These are phyloP conservation scores for Aphanocladium album DNA, from an alignment of 2,329 filamentous ascomycete genomes.

Conservation along the genomic window DNA sequence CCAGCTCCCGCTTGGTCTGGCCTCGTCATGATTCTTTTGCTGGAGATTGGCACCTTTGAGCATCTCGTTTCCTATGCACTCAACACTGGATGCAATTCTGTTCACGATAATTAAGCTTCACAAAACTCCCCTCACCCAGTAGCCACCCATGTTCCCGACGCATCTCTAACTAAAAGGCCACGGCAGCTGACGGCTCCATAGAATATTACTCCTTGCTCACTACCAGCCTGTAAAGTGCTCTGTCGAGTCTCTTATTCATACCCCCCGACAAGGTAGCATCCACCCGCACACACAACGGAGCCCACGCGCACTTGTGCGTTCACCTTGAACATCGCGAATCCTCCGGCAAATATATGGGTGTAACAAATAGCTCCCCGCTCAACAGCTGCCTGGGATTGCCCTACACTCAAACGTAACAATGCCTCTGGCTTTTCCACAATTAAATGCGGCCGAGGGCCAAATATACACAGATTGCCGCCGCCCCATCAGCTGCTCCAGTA, in stretches of 20 bases:
- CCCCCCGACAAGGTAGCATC: constrained; percentile 5
- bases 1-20: background rate
- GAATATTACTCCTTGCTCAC: constrained; percentile 8
- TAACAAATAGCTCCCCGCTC: background rate
- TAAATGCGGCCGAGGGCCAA: constrained; percentile 2
- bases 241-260: background rate
- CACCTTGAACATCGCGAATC: background rate
- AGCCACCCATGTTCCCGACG: background rate
- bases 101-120: background rate
- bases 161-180: background rate
- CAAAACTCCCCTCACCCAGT: background rate
- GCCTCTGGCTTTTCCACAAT: background rate
- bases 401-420: constrained; percentile 7
- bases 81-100: background rate
- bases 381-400: background rate
- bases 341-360: background rate
- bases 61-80: background rate
- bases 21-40: background rate
- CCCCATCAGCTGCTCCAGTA: background rate
- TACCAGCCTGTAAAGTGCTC: background rate
- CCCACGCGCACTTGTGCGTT: background rate
- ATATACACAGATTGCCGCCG: background rate
- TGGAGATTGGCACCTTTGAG: background rate
- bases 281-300: background rate
- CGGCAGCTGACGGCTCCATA: constrained; percentile 9